Evolutionary conservation across 805 yeast genomes (phyloP).

Genomic region (Cyberlindnera suaveolens): DNA sequence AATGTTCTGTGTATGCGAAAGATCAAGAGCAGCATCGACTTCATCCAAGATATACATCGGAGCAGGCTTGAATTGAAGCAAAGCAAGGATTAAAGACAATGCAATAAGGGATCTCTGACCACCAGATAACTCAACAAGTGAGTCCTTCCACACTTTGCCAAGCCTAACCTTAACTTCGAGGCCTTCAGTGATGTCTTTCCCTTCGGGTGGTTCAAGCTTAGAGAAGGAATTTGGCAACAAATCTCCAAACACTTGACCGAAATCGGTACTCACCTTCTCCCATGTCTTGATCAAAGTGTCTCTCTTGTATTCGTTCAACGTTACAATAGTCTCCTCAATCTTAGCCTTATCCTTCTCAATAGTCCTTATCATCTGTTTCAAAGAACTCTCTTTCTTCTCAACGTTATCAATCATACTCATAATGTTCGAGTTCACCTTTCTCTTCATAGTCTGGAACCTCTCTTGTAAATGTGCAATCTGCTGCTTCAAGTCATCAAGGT

Average conservation of each 20-base stretch:
- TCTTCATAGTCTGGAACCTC: conserved; percentile 61
- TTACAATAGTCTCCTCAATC: conserved; percentile 80
- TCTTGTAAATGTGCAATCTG: conserved; percentile 51
- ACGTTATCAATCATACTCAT: conserved; percentile 90
- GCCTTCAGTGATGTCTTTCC: conserved; percentile 83
- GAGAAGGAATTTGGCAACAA: conserved; percentile 87
- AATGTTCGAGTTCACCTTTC: conserved; percentile 78
- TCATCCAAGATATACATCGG: conserved; percentile 98
- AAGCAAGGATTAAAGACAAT: conserved; percentile 82
- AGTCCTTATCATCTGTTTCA: conserved; percentile 75
- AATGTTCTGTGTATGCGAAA: conserved; percentile 94
- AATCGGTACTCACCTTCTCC: conserved; percentile 80
- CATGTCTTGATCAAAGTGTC: conserved; percentile 80
- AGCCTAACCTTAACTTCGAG: conserved; percentile 83
- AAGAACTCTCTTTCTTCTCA: conserved; percentile 75
- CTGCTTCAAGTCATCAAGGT: conserved; percentile 55
- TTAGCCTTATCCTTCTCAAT: conserved; percentile 85
- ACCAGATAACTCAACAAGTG: conserved; percentile 90
- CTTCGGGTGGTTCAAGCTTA: conserved; percentile 74
- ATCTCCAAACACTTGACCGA: conserved; percentile 86
- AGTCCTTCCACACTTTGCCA: conserved; percentile 94
- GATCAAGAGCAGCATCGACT: conserved; percentile 96
- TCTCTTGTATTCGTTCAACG: conserved; percentile 78
- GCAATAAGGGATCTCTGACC: conserved; percentile 97
- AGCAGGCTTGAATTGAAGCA: conserved; percentile 93